Conservation (phyloP, 2,329 filamentous ascomycete species). For the Zopfia rhizophila region DNA sequence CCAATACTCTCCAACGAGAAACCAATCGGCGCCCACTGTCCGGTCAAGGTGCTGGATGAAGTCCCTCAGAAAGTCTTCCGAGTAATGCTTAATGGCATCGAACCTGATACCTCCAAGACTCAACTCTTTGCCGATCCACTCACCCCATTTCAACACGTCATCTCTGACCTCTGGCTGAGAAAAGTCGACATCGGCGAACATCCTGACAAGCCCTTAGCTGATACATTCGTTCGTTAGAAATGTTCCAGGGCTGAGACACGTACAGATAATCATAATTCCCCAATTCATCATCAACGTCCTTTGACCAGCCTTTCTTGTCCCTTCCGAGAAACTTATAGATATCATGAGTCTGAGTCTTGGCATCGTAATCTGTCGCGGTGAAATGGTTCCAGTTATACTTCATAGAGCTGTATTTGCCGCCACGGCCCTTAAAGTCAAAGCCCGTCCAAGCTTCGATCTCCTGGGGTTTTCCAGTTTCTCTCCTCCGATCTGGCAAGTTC, state of each 20-base stretch:
- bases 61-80: conserved; percentile 66
- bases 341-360: conserved; percentile 61
- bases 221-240: no score
- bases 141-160: conserved; percentile 71
- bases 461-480: conserved; percentile 61
- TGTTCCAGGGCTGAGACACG: no score
- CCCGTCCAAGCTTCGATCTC: conserved; percentile 73
- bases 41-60: conserved; percentile 64
- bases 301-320: conserved; percentile 70
- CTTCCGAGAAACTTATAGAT: conserved; percentile 72
- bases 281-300: conserved; percentile 68
- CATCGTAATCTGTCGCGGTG: conserved; percentile 72
- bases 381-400: conserved; percentile 73
- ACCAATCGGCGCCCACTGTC: conserved; percentile 62
- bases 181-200: conserved; percentile 75
- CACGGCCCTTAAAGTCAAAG: conserved; percentile 69
- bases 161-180: conserved; percentile 62
- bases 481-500: conserved; percentile 58
- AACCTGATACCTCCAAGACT: conserved; percentile 71
- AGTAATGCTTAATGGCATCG: conserved; percentile 76
- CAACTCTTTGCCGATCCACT: conserved; percentile 69
- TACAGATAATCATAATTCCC: conserved; percentile 72
- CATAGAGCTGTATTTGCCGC: conserved; percentile 65
- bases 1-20: conserved; percentile 75
- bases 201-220: no score